Percentiles rank a stretch among this genome's conserved stretches.
These are phyloP conservation scores for Tagetes patula DNA, from an alignment of 129 eudicot species.

Conservation along the genomic window DNA sequence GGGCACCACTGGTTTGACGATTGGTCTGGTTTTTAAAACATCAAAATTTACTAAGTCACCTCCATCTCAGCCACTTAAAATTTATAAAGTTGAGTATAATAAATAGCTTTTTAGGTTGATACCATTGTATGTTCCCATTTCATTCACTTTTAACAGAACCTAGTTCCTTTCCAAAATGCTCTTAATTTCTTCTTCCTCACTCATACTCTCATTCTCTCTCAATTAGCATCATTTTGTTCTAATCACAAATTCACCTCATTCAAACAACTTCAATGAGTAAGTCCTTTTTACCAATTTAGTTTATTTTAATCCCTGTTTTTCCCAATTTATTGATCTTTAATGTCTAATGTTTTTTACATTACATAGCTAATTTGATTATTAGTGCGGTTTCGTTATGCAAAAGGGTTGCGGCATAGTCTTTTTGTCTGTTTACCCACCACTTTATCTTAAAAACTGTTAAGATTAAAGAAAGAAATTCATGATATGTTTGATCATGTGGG, in stretches of 20 bases:
- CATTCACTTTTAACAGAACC: conserved; percentile 16
- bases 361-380: not conserved
- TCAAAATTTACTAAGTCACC: too few relatives aligned
- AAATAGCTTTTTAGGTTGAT: too few relatives aligned
- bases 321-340: not conserved
- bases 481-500: not conserved
- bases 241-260: conserved; percentile 9
- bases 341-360: not conserved
- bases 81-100: too few relatives aligned
- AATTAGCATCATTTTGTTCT: not conserved
- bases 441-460: too few relatives aligned
- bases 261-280: conserved; percentile 35
- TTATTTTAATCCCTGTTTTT: not conserved
- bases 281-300: not conserved
- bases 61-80: too few relatives aligned
- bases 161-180: conserved; percentile 31
- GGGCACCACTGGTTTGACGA: too few relatives aligned
- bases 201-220: conserved; percentile 23
- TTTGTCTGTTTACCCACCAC: too few relatives aligned
- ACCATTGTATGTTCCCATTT: too few relatives aligned
- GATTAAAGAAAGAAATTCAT: too few relatives aligned
- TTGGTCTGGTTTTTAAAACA: too few relatives aligned
- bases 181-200: conserved; percentile 29
- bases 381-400: not conserved
- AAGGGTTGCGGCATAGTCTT: too few relatives aligned